Conservation (phyloP, 2,329 filamentous ascomycete species). For the Sarocladium strictum region DNA sequence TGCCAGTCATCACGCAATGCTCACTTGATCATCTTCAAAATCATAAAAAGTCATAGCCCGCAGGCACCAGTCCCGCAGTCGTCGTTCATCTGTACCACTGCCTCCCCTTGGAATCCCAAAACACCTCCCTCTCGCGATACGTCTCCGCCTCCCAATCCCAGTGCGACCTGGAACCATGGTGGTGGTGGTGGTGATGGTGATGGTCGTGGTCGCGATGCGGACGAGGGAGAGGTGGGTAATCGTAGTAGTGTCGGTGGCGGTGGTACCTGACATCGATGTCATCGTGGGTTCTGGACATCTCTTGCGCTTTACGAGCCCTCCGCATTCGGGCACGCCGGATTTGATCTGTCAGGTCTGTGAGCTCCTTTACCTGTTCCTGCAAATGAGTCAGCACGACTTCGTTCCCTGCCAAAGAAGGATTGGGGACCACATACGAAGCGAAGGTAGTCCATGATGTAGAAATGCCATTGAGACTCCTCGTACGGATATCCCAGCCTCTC, state of each 20-base stretch:
- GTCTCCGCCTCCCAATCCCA: slow-evolving; percentile 52
- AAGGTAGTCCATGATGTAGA: slow-evolving; percentile 89
- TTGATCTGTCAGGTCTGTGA: slow-evolving; percentile 76
- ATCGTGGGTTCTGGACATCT: slow-evolving; percentile 52
- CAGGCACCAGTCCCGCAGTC: neutral
- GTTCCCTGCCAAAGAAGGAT: neutral
- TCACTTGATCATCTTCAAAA: neutral
- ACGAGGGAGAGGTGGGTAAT: neutral
- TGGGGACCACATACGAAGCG: slow-evolving; percentile 65
- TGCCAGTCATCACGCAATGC: neutral
- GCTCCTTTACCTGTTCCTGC: slow-evolving; percentile 79
- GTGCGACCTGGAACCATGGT: slow-evolving; percentile 25
- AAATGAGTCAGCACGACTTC: slow-evolving; percentile 23
- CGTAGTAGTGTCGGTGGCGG: slow-evolving; percentile 8
- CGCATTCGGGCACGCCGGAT: slow-evolving; percentile 61
- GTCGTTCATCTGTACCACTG: slow-evolving; percentile 1
- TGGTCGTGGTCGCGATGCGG: slow-evolving; percentile 10
- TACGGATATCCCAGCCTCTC: slow-evolving; percentile 79
- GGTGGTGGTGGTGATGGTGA: slow-evolving; percentile 19
- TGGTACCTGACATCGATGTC: slow-evolving; percentile 33
- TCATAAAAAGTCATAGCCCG: neutral
- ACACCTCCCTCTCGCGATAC: slow-evolving; percentile 61
- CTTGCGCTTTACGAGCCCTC: slow-evolving; percentile 47
- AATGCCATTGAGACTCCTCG: slow-evolving; percentile 84
- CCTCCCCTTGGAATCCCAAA: slow-evolving; percentile 28